These are phyloP conservation scores for Achlya hypogyna DNA, from an alignment of 352 stramenopile species.

Conservation along the genomic window DNA sequence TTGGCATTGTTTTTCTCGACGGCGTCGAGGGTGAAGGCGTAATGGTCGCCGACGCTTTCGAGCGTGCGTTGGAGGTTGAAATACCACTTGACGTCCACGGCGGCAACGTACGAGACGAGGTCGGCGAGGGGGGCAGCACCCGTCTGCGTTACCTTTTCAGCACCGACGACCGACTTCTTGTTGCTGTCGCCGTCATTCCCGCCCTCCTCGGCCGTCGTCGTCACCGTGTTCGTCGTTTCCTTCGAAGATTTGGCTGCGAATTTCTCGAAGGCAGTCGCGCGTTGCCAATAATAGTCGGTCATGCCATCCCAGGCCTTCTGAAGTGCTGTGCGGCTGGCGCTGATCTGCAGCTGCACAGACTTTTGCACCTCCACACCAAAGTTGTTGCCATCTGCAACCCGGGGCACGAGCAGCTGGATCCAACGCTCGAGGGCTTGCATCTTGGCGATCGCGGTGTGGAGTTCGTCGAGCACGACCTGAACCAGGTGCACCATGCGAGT, in stretches of 20 bases:
- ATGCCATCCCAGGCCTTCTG: constrained; percentile 73
- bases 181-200: constrained; percentile 64
- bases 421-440: constrained; percentile 54
- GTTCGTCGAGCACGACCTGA: constrained; percentile 38
- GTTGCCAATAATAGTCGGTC: constrained; percentile 55
- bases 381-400: constrained; percentile 79
- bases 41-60: constrained; percentile 66
- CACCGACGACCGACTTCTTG: constrained; percentile 41
- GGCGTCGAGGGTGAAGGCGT: constrained; percentile 57
- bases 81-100: constrained; percentile 74
- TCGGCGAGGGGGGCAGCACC: constrained; percentile 33
- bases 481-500: constrained; percentile 17
- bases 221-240: constrained; percentile 51
- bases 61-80: constrained; percentile 61
- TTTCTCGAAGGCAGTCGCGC: constrained; percentile 60
- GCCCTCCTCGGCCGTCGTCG: constrained; percentile 42
- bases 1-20: constrained; percentile 77
- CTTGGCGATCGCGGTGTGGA: constrained; percentile 35
- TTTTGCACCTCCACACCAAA: constrained; percentile 84
- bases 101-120: constrained; percentile 52
- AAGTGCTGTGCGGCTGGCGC: constrained; percentile 48
- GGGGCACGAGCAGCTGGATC: constrained; percentile 66
- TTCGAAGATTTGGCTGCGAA: constrained; percentile 50
- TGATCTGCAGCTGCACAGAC: constrained; percentile 55
- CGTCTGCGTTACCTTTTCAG: constrained; percentile 44